Evolutionary conservation across 257 asterid genomes (phyloP), one percentile per base, ranked within the genome.

Genomic region (Catharanthus roseus): DNA sequence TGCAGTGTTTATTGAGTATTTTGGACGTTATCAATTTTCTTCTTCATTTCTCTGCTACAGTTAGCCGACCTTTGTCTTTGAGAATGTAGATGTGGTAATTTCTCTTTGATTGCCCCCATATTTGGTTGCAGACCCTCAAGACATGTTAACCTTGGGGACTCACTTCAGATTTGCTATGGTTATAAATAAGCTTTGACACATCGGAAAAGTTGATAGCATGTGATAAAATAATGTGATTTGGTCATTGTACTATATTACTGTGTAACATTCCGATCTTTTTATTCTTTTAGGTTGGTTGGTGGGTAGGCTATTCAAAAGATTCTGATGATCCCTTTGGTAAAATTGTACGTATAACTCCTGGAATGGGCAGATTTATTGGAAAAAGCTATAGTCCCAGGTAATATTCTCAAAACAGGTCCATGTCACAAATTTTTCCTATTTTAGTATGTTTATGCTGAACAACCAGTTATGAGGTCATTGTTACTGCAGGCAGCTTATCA

Each of bases 241-340:
- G 29, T 24, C 4, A 36, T 58, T 50, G 6, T 16, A 45, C 23
- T 26, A 2, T 54, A 23, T 63, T 45, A 61, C 21, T 24, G 38
- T 34, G 12, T 45, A 11, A 74, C 33, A 65, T 70, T 29, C 53
- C 51, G 72, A 68, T 38, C 33, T 57, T 67, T 53, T 70, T 45
- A 51, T 72, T 69, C 26, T 72, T 77, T 75, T 84, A 93, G 99
- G 91, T 91, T 79, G 99, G 99, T 71, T 93, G 99, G 99, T 93
- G 99, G 99, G 96, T 88, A 76, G 99, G 99, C 77, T 91, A 83
- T 78, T 85, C 97, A 29, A 89, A 88, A 80, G 92, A 91, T 73
- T 85, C 88, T 41, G 88, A 78, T 65, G 97, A 93, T 85, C 99
- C 96, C 71, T 93, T 91, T 79, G 99, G 99, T 74, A 93, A 87